Percentiles rank a stretch among this genome's conserved stretches.
Evolutionary conservation across 331 rosid species (phyloP).

Genomic region (Malus hybrid): DNA sequence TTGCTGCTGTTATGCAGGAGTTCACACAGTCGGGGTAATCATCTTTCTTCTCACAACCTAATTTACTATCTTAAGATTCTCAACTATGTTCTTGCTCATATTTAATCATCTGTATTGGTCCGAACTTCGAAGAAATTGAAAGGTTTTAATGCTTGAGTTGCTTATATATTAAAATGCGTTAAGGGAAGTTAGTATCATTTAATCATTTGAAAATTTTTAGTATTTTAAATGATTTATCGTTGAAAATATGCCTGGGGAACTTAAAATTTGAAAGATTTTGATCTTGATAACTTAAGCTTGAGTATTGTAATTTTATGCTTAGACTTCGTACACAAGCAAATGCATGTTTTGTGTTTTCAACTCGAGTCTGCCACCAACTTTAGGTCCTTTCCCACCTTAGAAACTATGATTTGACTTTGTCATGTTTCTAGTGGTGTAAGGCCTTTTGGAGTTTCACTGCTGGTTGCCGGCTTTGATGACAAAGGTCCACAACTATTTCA

Average conservation of each 20-base stretch:
- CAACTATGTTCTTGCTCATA: background rate
- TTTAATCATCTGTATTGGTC: background rate
- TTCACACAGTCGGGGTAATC: slow-evolving; percentile 91
- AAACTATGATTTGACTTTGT: background rate
- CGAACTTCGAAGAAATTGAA: background rate
- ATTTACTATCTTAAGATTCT: background rate
- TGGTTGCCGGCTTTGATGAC: slow-evolving; percentile 88
- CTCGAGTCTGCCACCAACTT: background rate
- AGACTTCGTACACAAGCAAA: background rate
- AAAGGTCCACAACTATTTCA: slow-evolving; percentile 86
- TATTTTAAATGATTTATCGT: no score
- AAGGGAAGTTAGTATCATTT: background rate
- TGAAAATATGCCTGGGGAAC: no score
- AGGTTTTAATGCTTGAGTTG: background rate
- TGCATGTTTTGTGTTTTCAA: background rate
- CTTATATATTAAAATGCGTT: background rate
- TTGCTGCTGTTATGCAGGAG: slow-evolving; percentile 95
- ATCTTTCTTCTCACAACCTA: background rate
- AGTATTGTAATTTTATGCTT: background rate
- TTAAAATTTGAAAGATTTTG: no score
- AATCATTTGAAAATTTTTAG: background rate
- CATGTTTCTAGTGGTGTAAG: slow-evolving; percentile 62
- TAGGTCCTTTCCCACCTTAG: background rate
- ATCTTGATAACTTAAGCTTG: background rate
- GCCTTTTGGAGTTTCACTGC: slow-evolving; percentile 86